Evolutionary conservation across 2,329 filamentous ascomycete species (phyloP).

Genomic region (Botryotinia calthae): DNA sequence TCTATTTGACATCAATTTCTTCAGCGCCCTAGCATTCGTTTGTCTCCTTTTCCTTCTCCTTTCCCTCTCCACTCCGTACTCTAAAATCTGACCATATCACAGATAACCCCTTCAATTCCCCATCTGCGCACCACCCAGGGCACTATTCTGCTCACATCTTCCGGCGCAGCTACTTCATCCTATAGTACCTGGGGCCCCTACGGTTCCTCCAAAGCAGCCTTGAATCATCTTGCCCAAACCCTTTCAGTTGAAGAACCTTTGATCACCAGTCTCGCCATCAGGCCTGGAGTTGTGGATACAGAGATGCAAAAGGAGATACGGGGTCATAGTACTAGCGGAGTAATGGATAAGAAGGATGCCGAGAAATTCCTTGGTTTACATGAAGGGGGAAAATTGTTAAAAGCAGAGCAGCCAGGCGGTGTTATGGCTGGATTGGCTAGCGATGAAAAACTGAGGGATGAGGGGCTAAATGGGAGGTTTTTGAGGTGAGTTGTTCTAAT

Average conservation of each 20-base stretch:
- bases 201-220: constrained; percentile 76
- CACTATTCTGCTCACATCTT: constrained; percentile 74
- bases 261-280: constrained; percentile 68
- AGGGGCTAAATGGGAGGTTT: constrained; percentile 72
- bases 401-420: constrained; percentile 78
- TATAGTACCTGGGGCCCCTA: constrained; percentile 79
- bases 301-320: constrained; percentile 86
- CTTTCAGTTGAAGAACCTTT: constrained; percentile 73
- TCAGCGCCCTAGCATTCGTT: constrained; percentile 78
- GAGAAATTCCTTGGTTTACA: constrained; percentile 68
- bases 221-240: constrained; percentile 76
- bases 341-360: constrained; percentile 57
- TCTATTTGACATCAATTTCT: constrained; percentile 81
- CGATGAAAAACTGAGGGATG: constrained; percentile 58
- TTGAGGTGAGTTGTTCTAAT: constrained; percentile 53
- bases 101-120: constrained; percentile 64
- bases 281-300: constrained; percentile 82
- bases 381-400: constrained; percentile 68
- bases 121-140: constrained; percentile 67
- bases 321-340: constrained; percentile 54
- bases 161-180: constrained; percentile 66
- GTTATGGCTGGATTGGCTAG: constrained; percentile 80
- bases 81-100: not conserved
- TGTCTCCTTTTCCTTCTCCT: constrained; percentile 33
- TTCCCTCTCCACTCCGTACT: constrained; percentile 19